Evolutionary conservation across 345 rosid genomes (phyloP), one percentile per base, ranked within the genome.

Genomic region (Salix brachista): DNA sequence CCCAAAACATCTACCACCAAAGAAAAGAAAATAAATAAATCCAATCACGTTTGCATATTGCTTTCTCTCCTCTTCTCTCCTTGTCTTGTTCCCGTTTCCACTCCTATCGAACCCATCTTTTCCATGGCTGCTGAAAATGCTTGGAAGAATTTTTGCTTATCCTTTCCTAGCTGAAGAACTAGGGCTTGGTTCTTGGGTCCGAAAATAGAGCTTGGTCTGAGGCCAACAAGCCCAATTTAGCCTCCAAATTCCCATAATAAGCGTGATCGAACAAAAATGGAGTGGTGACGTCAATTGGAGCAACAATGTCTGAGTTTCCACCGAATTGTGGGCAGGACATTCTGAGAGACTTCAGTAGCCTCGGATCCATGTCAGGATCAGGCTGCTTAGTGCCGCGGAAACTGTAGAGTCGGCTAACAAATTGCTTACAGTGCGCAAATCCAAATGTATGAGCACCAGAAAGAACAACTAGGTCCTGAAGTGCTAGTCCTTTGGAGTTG

Each of bases 401-500:
- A 79, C 88, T 71, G 70, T 94, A 92, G 71, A 94, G 89, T 11
- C 98, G 81, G 71, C 61, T 65, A n/a, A 74, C 41, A 79, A 94
- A 92, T 19, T 87, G 84, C 56, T 80, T 64, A 70, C 97, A 94
- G 69, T 92, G 97, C 1, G 97, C 91, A 26, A 91, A 94, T 4
- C 98, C 98, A 36, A 94, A 91, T 0, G 98, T 92, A 81, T 92
- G 98, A 0, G 91, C 94, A 0, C 95, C 97, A 0, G 97, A 91
- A 44, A 94, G 94, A 32, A 87, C 89, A 2, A 94, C 97, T 42
- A 91, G 75, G 70, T 94, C 98, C 34, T 86, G 73, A 1, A 87
- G 18, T 19, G 90, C 82, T 41, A 94, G 78, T 10, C 97, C 97
- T 79, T 91, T 94, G 54, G 94, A 84, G 28, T 75, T 84, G 83